Conservation (phyloP, 108 stramenopile species). For the Nannochloropsis salina region DNA sequence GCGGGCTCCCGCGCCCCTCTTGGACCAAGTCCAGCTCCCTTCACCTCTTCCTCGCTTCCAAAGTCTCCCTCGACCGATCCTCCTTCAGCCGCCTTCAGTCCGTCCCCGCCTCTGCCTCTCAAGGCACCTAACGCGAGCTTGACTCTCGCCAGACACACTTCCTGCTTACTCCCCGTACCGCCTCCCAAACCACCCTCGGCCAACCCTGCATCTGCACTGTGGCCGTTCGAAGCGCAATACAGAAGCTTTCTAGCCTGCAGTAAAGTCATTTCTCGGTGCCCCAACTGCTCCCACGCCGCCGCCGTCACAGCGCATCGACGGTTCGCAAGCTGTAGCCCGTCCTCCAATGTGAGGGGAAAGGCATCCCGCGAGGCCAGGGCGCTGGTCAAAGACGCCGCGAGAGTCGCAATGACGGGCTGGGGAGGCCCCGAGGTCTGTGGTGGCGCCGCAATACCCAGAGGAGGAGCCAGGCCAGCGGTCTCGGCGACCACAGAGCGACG, state of each 20-base stretch:
- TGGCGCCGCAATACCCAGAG: background rate
- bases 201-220: background rate
- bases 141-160: background rate
- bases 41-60: too few species aligned
- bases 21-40: too few species aligned
- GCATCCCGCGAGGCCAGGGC: background rate
- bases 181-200: background rate
- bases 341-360: background rate
- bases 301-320: conserved; percentile 1
- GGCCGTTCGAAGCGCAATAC: background rate
- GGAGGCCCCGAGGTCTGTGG: background rate
- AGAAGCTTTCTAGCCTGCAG: background rate
- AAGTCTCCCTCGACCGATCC: too few species aligned
- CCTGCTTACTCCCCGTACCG: background rate
- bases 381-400: background rate
- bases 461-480: background rate
- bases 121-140: background rate
- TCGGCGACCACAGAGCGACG: background rate
- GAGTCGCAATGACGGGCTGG: background rate
- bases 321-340: background rate
- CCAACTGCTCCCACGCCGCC: background rate
- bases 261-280: background rate
- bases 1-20: too few species aligned
- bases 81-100: too few species aligned
- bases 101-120: background rate